Conservation (phyloP, 306 rosid species). For the Datisca glomerata region DNA sequence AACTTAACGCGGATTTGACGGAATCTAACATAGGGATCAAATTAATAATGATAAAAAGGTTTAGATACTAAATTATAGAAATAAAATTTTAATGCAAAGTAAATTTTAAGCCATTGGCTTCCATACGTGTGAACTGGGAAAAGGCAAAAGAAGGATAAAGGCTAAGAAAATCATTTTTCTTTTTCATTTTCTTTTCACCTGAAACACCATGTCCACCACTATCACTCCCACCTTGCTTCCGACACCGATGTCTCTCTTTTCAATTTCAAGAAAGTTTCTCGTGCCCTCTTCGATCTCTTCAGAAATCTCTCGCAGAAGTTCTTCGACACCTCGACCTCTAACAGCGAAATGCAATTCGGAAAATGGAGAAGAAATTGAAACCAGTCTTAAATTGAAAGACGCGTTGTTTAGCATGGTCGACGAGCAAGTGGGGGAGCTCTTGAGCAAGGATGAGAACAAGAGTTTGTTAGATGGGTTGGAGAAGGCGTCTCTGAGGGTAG, state of each 20-base stretch:
- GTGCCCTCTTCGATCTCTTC: background rate
- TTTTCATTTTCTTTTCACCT: too few relatives aligned
- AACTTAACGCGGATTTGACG: too few relatives aligned
- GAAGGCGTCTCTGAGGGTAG: constrained; percentile 62
- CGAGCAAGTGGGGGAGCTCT: constrained; percentile 41
- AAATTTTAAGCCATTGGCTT: too few relatives aligned
- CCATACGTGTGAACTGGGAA: too few relatives aligned
- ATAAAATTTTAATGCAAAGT: too few relatives aligned
- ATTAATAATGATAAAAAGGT: too few relatives aligned
- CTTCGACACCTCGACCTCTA: constrained; percentile 12
- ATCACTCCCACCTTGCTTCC: constrained; percentile 22
- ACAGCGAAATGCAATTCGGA: constrained; percentile 22
- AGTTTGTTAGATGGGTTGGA: constrained; percentile 60
- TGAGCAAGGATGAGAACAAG: constrained; percentile 55
- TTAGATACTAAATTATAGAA: too few relatives aligned
- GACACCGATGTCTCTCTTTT: constrained; percentile 10
- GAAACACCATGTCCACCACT: too few relatives aligned
- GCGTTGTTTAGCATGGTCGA: constrained; percentile 39
- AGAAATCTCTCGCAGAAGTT: constrained; percentile 9
- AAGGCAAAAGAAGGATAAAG: too few relatives aligned
- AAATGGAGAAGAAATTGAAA: constrained; percentile 14
- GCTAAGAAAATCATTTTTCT: too few relatives aligned
- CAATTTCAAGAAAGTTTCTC: constrained; percentile 12
- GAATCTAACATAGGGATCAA: too few relatives aligned
- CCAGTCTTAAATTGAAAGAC: constrained; percentile 22